Percentiles rank a stretch among this genome's conserved stretches.
Conservation (phyloP, 1,139 yeast species). For the Suhomyces anneliseae region DNA sequence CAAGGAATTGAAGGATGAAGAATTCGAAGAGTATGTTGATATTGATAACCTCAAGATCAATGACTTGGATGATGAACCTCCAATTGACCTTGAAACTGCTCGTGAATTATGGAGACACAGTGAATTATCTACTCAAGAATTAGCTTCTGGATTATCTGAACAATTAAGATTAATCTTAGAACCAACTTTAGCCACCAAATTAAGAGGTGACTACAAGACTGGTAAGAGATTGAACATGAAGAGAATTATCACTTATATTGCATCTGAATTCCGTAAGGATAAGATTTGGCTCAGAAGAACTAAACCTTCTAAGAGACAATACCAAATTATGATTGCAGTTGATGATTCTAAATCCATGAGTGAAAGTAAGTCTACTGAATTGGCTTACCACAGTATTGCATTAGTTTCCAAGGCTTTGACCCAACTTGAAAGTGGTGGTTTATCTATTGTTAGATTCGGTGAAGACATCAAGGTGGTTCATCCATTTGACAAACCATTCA, state of each 20-base stretch:
- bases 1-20: slow-evolving; percentile 27
- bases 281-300: slow-evolving; percentile 98
- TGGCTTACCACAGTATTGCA: slow-evolving; percentile 94
- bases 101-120: slow-evolving; percentile 78
- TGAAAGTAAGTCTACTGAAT: slow-evolving; percentile 83
- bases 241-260: slow-evolving; percentile 95
- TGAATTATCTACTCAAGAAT: slow-evolving; percentile 80
- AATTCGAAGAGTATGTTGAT: slow-evolving; percentile 30
- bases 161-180: slow-evolving; percentile 90
- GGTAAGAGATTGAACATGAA: slow-evolving; percentile 98
- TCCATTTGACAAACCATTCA: slow-evolving; percentile 83
- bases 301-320: slow-evolving; percentile 94
- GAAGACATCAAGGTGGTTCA: slow-evolving; percentile 82
- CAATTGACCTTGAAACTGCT: slow-evolving; percentile 63
- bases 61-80: slow-evolving; percentile 32
- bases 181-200: slow-evolving; percentile 92
- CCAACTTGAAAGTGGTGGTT: slow-evolving; percentile 91
- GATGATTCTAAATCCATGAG: slow-evolving; percentile 98
- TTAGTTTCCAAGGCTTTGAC: slow-evolving; percentile 92
- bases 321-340: slow-evolving; percentile 95
- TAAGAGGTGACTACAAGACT: slow-evolving; percentile 93
- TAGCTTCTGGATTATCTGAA: slow-evolving; percentile 86
- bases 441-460: slow-evolving; percentile 90
- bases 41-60: slow-evolving; percentile 26
- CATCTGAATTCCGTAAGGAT: slow-evolving; percentile 95